phyloP scores from a whole-genome alignment of 2,329 filamentous ascomycete genomes.

The Blastomyces parvus region DNA sequence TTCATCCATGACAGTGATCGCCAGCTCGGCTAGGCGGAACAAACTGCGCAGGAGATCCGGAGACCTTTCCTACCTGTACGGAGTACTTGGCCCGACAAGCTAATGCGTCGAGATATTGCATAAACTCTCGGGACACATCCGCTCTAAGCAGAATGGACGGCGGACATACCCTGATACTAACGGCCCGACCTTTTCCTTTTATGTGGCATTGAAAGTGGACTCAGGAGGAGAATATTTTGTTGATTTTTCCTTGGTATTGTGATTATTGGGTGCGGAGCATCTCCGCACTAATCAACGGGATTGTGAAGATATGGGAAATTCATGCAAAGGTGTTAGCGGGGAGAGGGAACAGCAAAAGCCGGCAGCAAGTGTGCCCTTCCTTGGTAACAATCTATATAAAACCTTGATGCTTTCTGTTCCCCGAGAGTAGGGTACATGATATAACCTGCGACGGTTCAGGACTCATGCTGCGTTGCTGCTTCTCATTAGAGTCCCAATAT shows the following conservation, averaged over 20 bases:
- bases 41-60: background rate
- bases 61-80: background rate
- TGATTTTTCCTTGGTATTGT: background rate
- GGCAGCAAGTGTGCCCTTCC: background rate
- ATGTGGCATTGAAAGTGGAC: background rate
- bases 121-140: background rate
- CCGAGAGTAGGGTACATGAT: too few species aligned
- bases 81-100: background rate
- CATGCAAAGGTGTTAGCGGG: background rate
- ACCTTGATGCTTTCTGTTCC: background rate
- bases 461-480: too few species aligned
- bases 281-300: background rate
- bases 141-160: background rate
- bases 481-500: too few species aligned
- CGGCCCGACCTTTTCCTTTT: background rate
- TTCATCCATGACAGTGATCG: background rate
- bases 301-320: background rate
- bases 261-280: background rate
- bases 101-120: background rate
- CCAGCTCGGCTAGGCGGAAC: background rate
- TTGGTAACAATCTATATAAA: background rate
- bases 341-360: background rate
- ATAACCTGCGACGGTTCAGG: too few species aligned
- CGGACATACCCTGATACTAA: background rate
- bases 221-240: background rate